Evolutionary conservation across 2,329 filamentous ascomycete genomes (phyloP).

Genomic region (Amauroascus niger): DNA sequence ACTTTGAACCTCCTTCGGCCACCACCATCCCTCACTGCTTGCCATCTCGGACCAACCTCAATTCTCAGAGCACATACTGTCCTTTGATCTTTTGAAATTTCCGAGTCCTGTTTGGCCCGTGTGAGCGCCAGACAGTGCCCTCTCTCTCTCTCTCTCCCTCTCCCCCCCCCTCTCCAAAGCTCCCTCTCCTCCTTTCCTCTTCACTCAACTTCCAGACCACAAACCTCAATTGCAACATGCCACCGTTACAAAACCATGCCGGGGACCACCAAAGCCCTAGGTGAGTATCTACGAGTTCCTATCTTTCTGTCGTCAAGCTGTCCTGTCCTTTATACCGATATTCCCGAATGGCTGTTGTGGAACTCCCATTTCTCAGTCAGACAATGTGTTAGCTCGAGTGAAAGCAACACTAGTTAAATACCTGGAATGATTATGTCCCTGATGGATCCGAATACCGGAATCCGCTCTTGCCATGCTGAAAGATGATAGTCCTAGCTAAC

Average conservation of each 20-base stretch:
- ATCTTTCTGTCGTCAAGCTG: background rate
- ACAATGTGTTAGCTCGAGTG: too few relatives aligned
- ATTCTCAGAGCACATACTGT: background rate
- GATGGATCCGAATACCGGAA: background rate
- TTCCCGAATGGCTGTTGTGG: too few relatives aligned
- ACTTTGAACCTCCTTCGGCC: background rate
- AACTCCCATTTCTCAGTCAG: too few relatives aligned
- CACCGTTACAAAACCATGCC: background rate
- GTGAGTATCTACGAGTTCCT: background rate
- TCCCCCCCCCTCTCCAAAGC: background rate
- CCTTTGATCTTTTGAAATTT: background rate
- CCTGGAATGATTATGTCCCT: background rate
- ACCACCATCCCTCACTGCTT: background rate
- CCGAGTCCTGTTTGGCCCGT: background rate
- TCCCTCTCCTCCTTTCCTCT: background rate
- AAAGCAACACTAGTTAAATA: too few relatives aligned
- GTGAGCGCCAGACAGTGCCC: background rate
- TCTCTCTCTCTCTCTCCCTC: background rate
- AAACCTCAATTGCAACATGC: constrained; percentile 3
- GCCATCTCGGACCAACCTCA: background rate
- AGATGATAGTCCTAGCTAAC: background rate
- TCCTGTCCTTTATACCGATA: too few relatives aligned
- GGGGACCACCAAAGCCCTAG: constrained; percentile 1
- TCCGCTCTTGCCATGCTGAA: background rate
- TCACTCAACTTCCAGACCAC: background rate